Evolutionary conservation across 1,284 basidiomycete species (phyloP), one percentile per base, ranked within the genome.

Genomic region (Mycosarcoma mackinlayi): DNA sequence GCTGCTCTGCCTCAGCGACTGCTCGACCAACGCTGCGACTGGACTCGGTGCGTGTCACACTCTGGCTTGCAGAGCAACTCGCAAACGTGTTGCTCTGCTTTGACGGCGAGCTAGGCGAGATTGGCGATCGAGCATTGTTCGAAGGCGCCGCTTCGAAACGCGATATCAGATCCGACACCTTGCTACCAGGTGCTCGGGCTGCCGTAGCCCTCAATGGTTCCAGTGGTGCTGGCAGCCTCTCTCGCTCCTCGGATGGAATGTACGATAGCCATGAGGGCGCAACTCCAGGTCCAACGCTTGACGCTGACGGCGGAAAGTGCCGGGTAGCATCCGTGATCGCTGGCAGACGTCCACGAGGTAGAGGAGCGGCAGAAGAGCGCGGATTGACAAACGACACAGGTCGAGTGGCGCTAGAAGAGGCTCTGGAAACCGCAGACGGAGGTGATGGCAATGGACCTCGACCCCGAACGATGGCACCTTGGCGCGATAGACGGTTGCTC

Each of bases 261-360:
- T 74, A 57, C n/a, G 59, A 51, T 8, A 74, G 46, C 72, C 72
- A 74, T 0, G 55, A 56, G 3, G 72, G 72, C 19, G 63, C 57
- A 4, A 48, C 59, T 1, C 49, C 56, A 6, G 52, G 51, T 6
- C 40, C 60, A 7, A 53, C 33, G n/a, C 39, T 52, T 14, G 55
- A 53, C 24, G 68, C 53, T 13, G 73, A 61, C 1, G 73, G 75
- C 14, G 75, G 77, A 48, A 78, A 78, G 31, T 78, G 77, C 3
- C 77, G 66, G 6, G 77, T 78, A 0, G 66, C 77, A 34, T 75
- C 75, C 28, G 77, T 78, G 48, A 78, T 68, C 18, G 66, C 64
- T 8, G 77, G 77, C 45, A 78, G 60, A 10, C 64, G 48, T 23
- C 68, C 74, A 1, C 62, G 62, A 11, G 77, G 77, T 16, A 71